phyloP scores from a whole-genome alignment of 2,329 filamentous ascomycete genomes.

The Fusarium agapanthi region DNA sequence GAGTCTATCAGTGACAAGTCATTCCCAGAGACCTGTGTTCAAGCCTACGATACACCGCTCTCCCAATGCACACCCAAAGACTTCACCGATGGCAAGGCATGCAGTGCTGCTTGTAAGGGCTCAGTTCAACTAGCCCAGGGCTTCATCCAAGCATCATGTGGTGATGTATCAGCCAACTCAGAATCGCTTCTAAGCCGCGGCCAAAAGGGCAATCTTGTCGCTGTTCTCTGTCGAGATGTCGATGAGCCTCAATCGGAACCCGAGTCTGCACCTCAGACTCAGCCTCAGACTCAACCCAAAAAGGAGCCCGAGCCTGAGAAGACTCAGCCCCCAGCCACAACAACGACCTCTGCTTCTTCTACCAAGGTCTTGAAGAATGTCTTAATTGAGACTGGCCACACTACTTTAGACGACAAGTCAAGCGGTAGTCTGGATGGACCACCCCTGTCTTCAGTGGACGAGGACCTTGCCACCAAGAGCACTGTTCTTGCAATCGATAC shows the following conservation, averaged over 20 bases:
- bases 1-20: constrained; percentile 51
- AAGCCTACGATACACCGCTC: constrained; percentile 54
- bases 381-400: constrained; percentile 20
- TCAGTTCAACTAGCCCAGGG: constrained; percentile 42
- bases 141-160: constrained; percentile 43
- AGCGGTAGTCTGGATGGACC: constrained; percentile 11
- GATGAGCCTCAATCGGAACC: constrained; percentile 18
- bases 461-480: constrained; percentile 32
- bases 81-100: constrained; percentile 50
- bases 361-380: constrained; percentile 27
- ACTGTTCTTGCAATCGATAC: constrained; percentile 34
- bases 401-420: not conserved
- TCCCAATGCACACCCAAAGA: constrained; percentile 47
- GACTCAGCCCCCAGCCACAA: not conserved
- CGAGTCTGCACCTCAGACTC: not conserved
- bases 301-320: constrained; percentile 10
- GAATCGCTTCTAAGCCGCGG: constrained; percentile 51
- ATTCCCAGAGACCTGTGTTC: constrained; percentile 50
- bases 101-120: constrained; percentile 50
- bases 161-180: constrained; percentile 31
- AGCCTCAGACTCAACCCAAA: constrained; percentile 15
- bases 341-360: not conserved
- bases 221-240: constrained; percentile 46
- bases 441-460: constrained; percentile 21
- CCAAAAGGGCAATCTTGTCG: constrained; percentile 49